These are phyloP conservation scores for Wallacemonas sp. DNA, from an alignment of 208 protist species.

Conservation along the genomic window DNA sequence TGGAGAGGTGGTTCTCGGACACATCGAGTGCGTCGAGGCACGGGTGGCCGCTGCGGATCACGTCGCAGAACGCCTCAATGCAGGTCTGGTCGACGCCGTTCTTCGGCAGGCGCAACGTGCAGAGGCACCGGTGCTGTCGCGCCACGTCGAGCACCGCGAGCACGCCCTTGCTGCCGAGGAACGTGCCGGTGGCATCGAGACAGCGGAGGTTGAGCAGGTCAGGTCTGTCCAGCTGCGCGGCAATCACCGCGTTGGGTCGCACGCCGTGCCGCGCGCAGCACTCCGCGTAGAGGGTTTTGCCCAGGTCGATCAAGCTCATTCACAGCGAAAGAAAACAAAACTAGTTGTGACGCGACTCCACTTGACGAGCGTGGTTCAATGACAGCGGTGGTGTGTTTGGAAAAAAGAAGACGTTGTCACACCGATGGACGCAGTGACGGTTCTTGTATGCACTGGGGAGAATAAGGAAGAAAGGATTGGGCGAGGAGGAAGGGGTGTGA, in stretches of 20 bases:
- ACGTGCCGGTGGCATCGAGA: constrained; percentile 78
- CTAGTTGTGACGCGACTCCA: no score
- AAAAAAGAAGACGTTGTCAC: no score
- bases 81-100: constrained; percentile 66
- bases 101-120: constrained; percentile 53
- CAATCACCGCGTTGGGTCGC: constrained; percentile 71
- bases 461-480: no score
- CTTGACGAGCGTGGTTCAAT: no score
- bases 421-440: no score
- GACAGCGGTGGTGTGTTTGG: no score
- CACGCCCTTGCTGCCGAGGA: constrained; percentile 71
- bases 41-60: constrained; percentile 50
- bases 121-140: constrained; percentile 55
- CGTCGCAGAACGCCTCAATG: constrained; percentile 61
- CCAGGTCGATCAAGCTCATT: constrained; percentile 21
- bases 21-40: constrained; percentile 62
- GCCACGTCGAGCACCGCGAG: constrained; percentile 75
- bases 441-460: no score
- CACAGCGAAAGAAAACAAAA: no score
- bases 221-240: constrained; percentile 47
- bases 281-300: constrained; percentile 55
- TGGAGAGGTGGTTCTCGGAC: constrained; percentile 66
- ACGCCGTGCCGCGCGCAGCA: constrained; percentile 65
- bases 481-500: no score
- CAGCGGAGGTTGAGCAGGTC: constrained; percentile 48